Conservation (phyloP, 2,329 filamentous ascomycete species). For the Talaromyces sp. region DNA sequence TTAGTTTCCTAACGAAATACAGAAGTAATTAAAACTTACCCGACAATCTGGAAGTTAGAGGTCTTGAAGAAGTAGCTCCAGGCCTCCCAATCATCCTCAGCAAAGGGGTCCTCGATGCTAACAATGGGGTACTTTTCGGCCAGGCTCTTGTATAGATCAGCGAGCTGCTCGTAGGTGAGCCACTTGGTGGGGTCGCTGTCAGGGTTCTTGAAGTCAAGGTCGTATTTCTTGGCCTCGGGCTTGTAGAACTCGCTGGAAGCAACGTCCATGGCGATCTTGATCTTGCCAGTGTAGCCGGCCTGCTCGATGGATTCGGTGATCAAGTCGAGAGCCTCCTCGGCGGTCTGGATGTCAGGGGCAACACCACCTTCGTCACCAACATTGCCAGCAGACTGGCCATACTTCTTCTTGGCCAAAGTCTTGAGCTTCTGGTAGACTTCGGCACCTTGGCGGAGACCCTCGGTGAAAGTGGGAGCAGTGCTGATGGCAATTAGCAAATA, state of each 20-base stretch:
- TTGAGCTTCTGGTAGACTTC: slow-evolving; percentile 99
- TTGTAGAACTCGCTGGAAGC: slow-evolving; percentile 99
- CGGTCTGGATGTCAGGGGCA: slow-evolving; percentile 95
- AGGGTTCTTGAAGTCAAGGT: slow-evolving; percentile 99
- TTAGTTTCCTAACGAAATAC: not conserved
- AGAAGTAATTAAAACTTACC: slow-evolving; percentile 31
- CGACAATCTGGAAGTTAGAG: slow-evolving; percentile 96
- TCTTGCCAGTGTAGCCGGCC: slow-evolving; percentile 90
- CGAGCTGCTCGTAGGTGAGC: slow-evolving; percentile 97
- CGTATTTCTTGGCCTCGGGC: slow-evolving; percentile 95
- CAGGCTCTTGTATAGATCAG: slow-evolving; percentile 82
- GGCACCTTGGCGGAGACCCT: slow-evolving; percentile 92
- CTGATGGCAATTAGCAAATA: slow-evolving; percentile 36
- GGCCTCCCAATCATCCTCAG: slow-evolving; percentile 99
- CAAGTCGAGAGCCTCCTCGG: slow-evolving; percentile 93
- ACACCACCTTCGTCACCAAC: slow-evolving; percentile 99
- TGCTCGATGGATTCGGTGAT: slow-evolving; percentile 92
- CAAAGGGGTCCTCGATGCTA: slow-evolving; percentile 98
- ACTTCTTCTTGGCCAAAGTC: slow-evolving; percentile 96
- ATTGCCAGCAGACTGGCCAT: slow-evolving; percentile 97
- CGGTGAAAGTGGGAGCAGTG: slow-evolving; percentile 82
- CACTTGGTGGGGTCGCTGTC: slow-evolving; percentile 94
- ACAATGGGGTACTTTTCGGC: slow-evolving; percentile 96
- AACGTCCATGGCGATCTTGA: slow-evolving; percentile 99
- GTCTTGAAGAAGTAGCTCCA: slow-evolving; percentile 99